Evolutionary conservation across 2,329 filamentous ascomycete species (phyloP), one percentile per base, ranked within the genome.

Genomic region (Colletotrichum eremochloae): DNA sequence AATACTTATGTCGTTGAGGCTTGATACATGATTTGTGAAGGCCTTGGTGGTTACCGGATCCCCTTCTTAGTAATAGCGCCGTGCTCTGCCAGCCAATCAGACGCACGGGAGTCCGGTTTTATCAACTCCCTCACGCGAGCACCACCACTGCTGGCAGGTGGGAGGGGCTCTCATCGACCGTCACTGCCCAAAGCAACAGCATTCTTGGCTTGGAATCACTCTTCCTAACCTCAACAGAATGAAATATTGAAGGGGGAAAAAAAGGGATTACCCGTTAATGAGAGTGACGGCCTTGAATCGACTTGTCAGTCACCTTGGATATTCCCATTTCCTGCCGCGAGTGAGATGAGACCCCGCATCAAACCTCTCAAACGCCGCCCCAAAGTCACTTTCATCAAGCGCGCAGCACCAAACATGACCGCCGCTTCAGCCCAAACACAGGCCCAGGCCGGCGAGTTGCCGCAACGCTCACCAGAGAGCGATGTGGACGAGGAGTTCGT

Each of bases 381-480:
- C 52, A 78, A 77, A 76, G 77, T 81, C 71, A 68, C 81, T 71
- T 82, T 82, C 73, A 71, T 55, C 68, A 75, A 75, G 65, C 77
- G 76, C 63, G 67, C 58, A 71, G 62, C 58, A 68, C 63, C 67
- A 70, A 57, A 48, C 38, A 75, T 72, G 68, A 66, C 53, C 53
- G 53, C 72, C 64, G 61, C 75, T 50, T 52, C 70, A 20, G 61
- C 67, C 52, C 64, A 74, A 8, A n/a, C n/a, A 9, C 46, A 50
- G 46, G 24, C 29, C 50, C 24, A 53, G 50, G 50, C 53, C 36
- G 33, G 33, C 55, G 55, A 24, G 40, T 61, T 42, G 50, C n/a
- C 52, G 33, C 46, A 56, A 31, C 61, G 60, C 12, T 55, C 61
- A 36, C 33, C 20, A 29, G 69, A 69, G 5, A 72, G 63, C 68